Conservation (phyloP, 2,329 filamentous ascomycete genomes). For the Emmonsiellopsis sp. region DNA sequence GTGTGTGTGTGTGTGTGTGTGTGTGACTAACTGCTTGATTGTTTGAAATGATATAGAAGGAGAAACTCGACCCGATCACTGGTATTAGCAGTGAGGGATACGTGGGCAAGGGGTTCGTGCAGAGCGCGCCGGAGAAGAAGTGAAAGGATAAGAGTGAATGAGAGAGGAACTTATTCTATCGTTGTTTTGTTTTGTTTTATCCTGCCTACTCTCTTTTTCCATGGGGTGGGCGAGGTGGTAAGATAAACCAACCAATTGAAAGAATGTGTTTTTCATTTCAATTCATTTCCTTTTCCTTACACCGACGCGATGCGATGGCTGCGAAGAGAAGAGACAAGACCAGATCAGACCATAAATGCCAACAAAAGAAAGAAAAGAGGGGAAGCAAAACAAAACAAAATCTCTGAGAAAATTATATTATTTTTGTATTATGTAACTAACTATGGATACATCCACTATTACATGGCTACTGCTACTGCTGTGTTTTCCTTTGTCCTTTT, state of each 20-base stretch:
- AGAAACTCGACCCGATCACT: constrained; percentile 79
- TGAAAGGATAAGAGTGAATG: background rate
- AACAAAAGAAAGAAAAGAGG: background rate
- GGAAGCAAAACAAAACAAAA: no score
- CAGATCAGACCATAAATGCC: no score
- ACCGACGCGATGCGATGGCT: background rate
- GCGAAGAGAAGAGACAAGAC: background rate
- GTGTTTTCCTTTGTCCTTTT: background rate
- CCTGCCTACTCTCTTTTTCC: background rate
- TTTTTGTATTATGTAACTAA: background rate
- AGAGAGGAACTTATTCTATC: background rate
- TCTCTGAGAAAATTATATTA: background rate
- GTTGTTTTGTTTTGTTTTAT: background rate
- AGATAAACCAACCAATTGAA: background rate
- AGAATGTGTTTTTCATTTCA: background rate
- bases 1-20: no score
- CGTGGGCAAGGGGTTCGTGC: constrained; percentile 66
- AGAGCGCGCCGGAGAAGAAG: constrained; percentile 44
- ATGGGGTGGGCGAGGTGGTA: background rate
- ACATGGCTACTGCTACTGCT: background rate
- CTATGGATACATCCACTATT: background rate
- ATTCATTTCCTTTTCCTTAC: no score
- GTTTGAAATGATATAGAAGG: constrained; percentile 45
- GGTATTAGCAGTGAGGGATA: constrained; percentile 74
- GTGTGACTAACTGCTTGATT: constrained; percentile 10